Base-by-base conservation (phyloP, 2,329 filamentous ascomycete genomes). In the Fusarium multiceps region DNA sequence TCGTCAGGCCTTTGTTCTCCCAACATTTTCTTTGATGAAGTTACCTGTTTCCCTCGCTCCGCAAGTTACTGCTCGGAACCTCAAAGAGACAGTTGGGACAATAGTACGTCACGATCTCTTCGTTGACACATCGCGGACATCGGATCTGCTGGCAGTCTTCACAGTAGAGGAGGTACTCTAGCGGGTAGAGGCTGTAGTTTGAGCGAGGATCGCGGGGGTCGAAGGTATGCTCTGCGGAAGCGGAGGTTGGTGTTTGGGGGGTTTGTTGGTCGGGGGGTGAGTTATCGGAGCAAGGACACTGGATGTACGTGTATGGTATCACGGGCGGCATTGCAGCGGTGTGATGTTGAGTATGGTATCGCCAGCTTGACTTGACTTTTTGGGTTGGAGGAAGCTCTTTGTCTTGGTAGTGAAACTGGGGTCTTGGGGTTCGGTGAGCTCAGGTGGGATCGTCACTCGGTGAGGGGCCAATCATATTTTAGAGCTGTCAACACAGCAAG, bases 61-160 rank as follows among this genome's bases (percentile, higher is more conserved):
- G 94, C 47, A 98, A 89, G 76, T 93, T 94, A 76, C 93, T 97
- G 79, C 92, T 97, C 7, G 95, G 94, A 32, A 97, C 95, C 80
- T 99, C 96, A 76, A 99, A 98, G 60, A 99, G 82, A 78, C 96
- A 99, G 78, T 90, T 95, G 7, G 96, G 96, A 76, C 96, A 99
- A 81, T 93, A 99, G 86, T 94, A 98, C 56, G 93, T 96, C 49
- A 97, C 90, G 58, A 97, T 94, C 82, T 99, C 96, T 78, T 99
- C 96, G 49, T 91, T 88, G 56, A 97, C 92, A 77, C 96, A 99
- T 82, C 94, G 87, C 8, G 93, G 93, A 78, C 96, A 99, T 72
- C 96, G 92, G 67, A 98, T 97, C 80, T 97, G 92, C 78, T 97
- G 93, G 80, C 96, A 99, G 79, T 98, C 96, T 78, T 97, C 95